Base-by-base conservation (phyloP, 768 basidiomycete genomes). In the Phylloporus rhodoxanthus region DNA sequence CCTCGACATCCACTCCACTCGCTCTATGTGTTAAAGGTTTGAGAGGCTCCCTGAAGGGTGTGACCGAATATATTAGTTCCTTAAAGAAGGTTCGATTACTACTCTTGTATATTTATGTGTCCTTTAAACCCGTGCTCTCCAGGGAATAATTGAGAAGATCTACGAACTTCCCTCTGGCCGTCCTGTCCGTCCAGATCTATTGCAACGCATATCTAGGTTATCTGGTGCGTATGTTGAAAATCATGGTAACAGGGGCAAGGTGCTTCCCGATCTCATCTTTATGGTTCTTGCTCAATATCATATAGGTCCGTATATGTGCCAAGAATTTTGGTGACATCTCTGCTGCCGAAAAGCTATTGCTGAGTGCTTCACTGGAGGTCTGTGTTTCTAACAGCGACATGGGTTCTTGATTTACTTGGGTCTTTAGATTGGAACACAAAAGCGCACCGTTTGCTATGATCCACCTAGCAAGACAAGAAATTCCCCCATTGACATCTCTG, bases 201-300 rank as follows among this genome's bases (percentile, higher is more conserved):
- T 84, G 19, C 79, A 81, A 52, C 74, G 73, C 23, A 79, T 90
- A 51, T 90, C 88, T n/a, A 80, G 84, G 45, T 49, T 79, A 17
- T 74, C 84, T 7, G 80, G 79, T 38, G 86, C 82, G 4, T 81
- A 82, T 54, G 64, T 81, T 5, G 82, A 86, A 60, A 75, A 73
- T 50, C 58, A 72, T 23, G 75, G 73, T 20, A 57, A 63, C 36
- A 67, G 70, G 46, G 75, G 76, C 51, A 71, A 73, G 66, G 83
- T 51, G 64, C 37, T 37, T 43, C 32, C 47, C 41, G n/a, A 32
- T 3, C 5, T n/a, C 9, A 37, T 8, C 13, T 8, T 29, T 28
- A 32, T 42, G 42, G 34, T n/a, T 20, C 8, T 14, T 43, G 21
- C 21, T 54, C 21, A 54, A 20, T 37, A 17, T 37, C 10, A 23